phyloP scores from a whole-genome alignment of 768 basidiomycete genomes.

The Pisolithus marmoratus region DNA sequence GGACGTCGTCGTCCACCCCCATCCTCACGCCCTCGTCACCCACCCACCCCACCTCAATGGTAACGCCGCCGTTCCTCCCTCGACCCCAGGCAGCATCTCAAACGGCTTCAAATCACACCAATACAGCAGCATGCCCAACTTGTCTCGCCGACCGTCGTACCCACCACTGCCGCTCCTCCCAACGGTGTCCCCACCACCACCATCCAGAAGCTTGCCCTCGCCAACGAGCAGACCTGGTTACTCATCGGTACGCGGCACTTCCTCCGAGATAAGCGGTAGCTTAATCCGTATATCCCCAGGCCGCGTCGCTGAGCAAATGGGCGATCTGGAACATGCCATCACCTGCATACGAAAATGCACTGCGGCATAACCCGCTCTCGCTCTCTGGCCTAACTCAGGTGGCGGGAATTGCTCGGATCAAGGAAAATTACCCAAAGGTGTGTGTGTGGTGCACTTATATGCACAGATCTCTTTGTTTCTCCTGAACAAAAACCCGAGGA shows the following conservation, averaged over 20 bases:
- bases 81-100: conserved; percentile 37
- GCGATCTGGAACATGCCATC: conserved; percentile 87
- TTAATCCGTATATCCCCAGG: conserved; percentile 47
- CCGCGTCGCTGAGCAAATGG: conserved; percentile 92
- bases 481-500: conserved; percentile 27
- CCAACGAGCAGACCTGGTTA: conserved; percentile 95
- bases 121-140: conserved; percentile 31
- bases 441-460: no score
- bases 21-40: conserved; percentile 37
- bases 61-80: conserved; percentile 34
- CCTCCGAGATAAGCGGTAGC: background rate
- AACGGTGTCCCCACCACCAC: conserved; percentile 34
- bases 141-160: conserved; percentile 44
- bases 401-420: conserved; percentile 94
- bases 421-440: conserved; percentile 95
- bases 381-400: conserved; percentile 88
- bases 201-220: conserved; percentile 72
- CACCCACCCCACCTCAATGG: conserved; percentile 54
- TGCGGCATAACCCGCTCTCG: conserved; percentile 92
- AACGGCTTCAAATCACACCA: conserved; percentile 31
- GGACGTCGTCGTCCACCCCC: conserved; percentile 57
- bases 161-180: conserved; percentile 23
- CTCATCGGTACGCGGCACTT: conserved; percentile 62
- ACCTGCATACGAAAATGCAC: conserved; percentile 91
- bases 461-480: conserved; percentile 22